phyloP scores from a whole-genome alignment of 495 filamentous ascomycete genomes.

The Lophiostoma macrostomum region DNA sequence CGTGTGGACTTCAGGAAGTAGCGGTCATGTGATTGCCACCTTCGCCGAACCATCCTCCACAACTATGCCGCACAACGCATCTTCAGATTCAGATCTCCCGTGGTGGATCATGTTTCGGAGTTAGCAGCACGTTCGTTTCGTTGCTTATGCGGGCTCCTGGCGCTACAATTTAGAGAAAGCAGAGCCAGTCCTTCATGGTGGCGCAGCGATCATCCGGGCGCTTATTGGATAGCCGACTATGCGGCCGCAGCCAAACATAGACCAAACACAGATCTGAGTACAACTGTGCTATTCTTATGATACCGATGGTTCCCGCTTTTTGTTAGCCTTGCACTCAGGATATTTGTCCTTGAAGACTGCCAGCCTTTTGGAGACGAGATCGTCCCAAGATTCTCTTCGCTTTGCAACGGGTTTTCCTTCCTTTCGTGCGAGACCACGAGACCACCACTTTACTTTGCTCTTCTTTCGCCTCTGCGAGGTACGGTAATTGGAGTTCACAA shows the following conservation, averaged over 20 bases:
- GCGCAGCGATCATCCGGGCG: conserved; percentile 3
- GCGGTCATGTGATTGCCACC: no score
- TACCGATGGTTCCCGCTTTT: neutral
- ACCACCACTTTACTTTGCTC: no score
- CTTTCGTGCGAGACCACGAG: no score
- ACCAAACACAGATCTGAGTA: neutral
- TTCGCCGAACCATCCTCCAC: no score
- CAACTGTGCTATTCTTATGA: conserved; percentile 11
- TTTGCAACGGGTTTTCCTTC: no score
- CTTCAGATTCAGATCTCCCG: no score
- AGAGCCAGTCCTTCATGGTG: conserved; percentile 15
- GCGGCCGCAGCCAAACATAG: conserved; percentile 4
- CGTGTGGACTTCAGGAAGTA: no score
- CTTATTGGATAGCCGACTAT: neutral
- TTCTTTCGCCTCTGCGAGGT: no score
- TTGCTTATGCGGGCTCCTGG: conserved; percentile 6
- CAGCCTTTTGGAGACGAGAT: no score
- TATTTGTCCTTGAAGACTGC: neutral
- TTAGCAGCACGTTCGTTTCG: neutral
- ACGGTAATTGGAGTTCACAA: no score
- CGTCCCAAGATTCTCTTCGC: no score
- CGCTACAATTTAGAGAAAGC: conserved; percentile 1
- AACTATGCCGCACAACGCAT: no score
- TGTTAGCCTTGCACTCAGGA: neutral
- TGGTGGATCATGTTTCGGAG: conserved; percentile 15